Evolutionary conservation across 768 basidiomycete species (phyloP).

Genomic region (Mycena rosella): DNA sequence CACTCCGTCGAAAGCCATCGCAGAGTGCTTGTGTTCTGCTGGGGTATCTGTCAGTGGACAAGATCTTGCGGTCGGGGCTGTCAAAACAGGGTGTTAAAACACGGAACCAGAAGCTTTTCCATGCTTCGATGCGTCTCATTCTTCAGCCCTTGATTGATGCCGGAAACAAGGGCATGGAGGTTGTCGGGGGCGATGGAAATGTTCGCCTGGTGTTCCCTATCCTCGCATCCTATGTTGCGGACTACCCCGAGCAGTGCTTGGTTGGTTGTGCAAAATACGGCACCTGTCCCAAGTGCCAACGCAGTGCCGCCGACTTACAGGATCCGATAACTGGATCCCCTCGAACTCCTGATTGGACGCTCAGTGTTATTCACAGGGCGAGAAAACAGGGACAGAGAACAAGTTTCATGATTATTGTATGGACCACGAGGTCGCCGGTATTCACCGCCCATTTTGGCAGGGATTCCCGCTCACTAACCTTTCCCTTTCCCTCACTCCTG

Average conservation of each 20-base stretch:
- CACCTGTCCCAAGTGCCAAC: constrained; percentile 42
- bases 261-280: constrained; percentile 41
- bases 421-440: constrained; percentile 20
- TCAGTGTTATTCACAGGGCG: background rate
- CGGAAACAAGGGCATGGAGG: constrained; percentile 45
- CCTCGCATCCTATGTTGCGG: constrained; percentile 28
- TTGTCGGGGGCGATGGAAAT: constrained; percentile 48
- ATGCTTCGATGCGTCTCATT: constrained; percentile 45
- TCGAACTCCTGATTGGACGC: constrained; percentile 18
- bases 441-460: constrained; percentile 15
- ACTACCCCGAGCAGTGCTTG: constrained; percentile 57
- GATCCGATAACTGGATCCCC: background rate
- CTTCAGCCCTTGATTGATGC: constrained; percentile 46
- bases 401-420: constrained; percentile 22
- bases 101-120: constrained; percentile 45
- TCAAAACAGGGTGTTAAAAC: constrained; percentile 20
- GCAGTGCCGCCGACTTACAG: constrained; percentile 32
- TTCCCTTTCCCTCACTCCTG: too few relatives aligned
- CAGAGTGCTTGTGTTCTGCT: constrained; percentile 49
- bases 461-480: too few relatives aligned
- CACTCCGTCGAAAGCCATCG: constrained; percentile 40
- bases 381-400: background rate
- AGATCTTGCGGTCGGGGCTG: constrained; percentile 39
- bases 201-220: constrained; percentile 34
- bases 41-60: constrained; percentile 54